phyloP scores from a whole-genome alignment of 176 grass and related monocot genomes.

The Triticum turgidum region DNA sequence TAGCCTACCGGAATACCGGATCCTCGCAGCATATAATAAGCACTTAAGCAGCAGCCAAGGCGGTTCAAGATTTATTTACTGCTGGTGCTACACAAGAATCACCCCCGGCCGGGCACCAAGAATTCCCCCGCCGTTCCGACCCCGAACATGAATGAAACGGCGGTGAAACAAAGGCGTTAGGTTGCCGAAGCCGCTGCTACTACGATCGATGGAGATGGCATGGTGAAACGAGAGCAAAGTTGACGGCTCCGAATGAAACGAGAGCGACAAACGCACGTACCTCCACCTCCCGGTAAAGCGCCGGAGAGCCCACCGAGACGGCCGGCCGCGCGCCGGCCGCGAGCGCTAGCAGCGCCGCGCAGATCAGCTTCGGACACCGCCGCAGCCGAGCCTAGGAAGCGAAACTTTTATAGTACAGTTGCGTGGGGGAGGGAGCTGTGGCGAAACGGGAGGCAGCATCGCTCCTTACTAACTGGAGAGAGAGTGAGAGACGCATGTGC shows the following conservation, averaged over 20 bases:
- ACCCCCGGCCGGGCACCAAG: neutral
- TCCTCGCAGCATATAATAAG: neutral
- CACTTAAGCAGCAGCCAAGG: neutral
- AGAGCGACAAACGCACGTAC: conserved; percentile 5
- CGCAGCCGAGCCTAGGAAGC: neutral
- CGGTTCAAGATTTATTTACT: neutral
- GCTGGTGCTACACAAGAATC: neutral
- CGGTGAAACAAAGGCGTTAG: neutral
- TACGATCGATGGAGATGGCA: neutral
- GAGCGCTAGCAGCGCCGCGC: neutral
- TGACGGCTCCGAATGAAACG: neutral
- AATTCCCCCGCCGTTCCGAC: neutral
- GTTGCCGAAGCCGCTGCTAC: neutral
- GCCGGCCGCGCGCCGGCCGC: neutral
- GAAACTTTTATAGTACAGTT: neutral
- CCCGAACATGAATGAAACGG: neutral
- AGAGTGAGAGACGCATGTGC: neutral
- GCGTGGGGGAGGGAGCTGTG: neutral
- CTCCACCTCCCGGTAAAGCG: neutral
- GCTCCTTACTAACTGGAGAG: neutral
- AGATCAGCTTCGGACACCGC: neutral
- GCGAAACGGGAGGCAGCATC: neutral
- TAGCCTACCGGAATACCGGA: neutral
- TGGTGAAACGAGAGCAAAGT: neutral
- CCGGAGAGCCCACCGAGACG: neutral